Conservation (phyloP, 1,284 basidiomycete species). For the Trametes polyzona region DNA sequence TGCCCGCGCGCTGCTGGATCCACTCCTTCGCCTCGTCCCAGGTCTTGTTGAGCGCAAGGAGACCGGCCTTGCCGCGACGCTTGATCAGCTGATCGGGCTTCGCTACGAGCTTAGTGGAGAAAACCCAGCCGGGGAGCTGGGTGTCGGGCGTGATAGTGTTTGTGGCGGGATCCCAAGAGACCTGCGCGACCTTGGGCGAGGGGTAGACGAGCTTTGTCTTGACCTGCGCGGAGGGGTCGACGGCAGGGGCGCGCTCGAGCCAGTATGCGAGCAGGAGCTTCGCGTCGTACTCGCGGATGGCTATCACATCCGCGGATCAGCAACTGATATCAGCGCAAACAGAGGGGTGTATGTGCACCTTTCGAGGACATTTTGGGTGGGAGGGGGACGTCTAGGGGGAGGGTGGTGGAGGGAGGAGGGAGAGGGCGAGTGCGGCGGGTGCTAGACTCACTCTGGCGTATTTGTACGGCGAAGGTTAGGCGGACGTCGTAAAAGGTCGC, state of each 20-base stretch:
- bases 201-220: conserved; percentile 69
- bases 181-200: conserved; percentile 76
- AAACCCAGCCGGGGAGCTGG: conserved; percentile 85
- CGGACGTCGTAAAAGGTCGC: conserved; percentile 22
- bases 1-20: conserved; percentile 91
- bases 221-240: conserved; percentile 54
- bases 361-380: conserved; percentile 40
- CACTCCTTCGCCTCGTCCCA: conserved; percentile 88
- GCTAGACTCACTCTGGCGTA: conserved; percentile 10
- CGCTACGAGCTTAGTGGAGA: conserved; percentile 85
- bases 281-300: conserved; percentile 93
- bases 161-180: conserved; percentile 86
- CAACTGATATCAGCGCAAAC: neutral
- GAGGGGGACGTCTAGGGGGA: conserved; percentile 1
- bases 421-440: conserved; percentile 8
- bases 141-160: conserved; percentile 81
- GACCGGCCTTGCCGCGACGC: conserved; percentile 97
- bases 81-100: conserved; percentile 99
- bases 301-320: conserved; percentile 42
- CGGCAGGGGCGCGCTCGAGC: conserved; percentile 83
- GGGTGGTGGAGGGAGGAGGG: conserved; percentile 8
- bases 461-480: conserved; percentile 25
- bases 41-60: conserved; percentile 92
- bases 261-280: conserved; percentile 94
- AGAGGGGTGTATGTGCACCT: conserved; percentile 30